Conservation (phyloP, 179 eudicot genomes). For the Nepenthes alata region DNA sequence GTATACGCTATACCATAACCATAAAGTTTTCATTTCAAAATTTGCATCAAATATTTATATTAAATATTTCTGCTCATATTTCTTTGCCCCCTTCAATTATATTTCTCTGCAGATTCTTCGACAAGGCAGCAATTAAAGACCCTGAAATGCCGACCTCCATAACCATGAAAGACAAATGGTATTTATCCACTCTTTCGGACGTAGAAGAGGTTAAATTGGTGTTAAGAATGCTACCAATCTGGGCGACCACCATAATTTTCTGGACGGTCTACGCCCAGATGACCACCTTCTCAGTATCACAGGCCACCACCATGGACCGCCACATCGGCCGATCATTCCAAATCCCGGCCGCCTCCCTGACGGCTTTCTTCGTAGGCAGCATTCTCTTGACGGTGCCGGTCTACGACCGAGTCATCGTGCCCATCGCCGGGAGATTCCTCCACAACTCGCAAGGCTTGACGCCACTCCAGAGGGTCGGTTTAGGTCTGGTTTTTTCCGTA, state of each 20-base stretch:
- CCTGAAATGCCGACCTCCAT: conserved; percentile 9
- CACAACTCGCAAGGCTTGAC: conserved; percentile 49
- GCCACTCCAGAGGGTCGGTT: conserved; percentile 57
- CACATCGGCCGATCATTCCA: conserved; percentile 34
- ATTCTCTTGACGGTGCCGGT: conserved; percentile 49
- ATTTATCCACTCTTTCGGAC: conserved; percentile 51
- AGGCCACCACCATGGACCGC: conserved; percentile 71
- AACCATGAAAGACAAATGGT: conserved; percentile 29
- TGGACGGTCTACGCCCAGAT: conserved; percentile 77
- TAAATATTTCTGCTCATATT: too few relatives aligned
- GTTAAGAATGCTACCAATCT: conserved; percentile 59
- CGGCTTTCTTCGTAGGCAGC: conserved; percentile 49
- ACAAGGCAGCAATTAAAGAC: conserved; percentile 53
- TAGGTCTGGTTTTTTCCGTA: conserved; percentile 57
- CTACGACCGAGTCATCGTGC: conserved; percentile 54
- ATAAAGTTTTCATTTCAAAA: too few relatives aligned
- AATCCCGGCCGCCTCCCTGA: conserved; percentile 65
- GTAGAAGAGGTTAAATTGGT: conserved; percentile 71
- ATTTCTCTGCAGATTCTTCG: conserved; percentile 38
- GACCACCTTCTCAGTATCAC: conserved; percentile 66
- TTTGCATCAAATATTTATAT: too few relatives aligned
- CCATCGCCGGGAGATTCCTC: conserved; percentile 25
- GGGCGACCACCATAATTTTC: conserved; percentile 63
- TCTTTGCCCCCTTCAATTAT: neutral
- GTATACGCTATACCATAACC: too few relatives aligned